These are phyloP conservation scores for Osmanthus fragrans DNA, from an alignment of 257 asterid genomes.

Conservation along the genomic window DNA sequence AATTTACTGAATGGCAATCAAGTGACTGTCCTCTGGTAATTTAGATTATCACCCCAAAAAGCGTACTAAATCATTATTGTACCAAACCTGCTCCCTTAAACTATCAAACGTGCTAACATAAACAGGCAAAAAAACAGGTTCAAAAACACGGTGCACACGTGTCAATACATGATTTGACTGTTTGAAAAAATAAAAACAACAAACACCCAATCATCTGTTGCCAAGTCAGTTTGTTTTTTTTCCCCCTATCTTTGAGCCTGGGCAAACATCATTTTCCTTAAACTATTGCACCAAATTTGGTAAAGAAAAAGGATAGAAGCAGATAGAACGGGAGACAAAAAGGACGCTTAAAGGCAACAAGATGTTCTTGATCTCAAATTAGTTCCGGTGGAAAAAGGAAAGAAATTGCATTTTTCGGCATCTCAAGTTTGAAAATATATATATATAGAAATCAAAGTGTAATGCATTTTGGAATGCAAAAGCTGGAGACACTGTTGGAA, in stretches of 20 bases:
- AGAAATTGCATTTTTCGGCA: background rate
- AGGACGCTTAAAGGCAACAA: slow-evolving; percentile 2
- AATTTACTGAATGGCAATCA: background rate
- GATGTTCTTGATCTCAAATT: background rate
- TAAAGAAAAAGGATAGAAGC: background rate
- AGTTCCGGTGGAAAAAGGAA: background rate
- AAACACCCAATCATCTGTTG: too few species aligned
- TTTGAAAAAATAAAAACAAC: too few species aligned
- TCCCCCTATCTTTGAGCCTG: too few species aligned
- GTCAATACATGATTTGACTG: too few species aligned
- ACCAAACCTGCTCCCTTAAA: background rate
- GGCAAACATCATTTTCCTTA: too few species aligned
- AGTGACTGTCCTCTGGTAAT: background rate
- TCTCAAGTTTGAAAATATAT: background rate
- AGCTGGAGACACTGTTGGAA: background rate
- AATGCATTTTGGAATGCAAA: background rate
- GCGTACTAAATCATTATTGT: background rate
- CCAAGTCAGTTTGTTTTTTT: too few species aligned
- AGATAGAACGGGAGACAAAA: background rate
- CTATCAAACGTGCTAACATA: too few species aligned
- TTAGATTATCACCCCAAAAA: background rate
- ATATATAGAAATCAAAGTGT: background rate
- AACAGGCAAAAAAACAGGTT: too few species aligned
- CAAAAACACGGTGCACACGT: too few species aligned
- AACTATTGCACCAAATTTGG: background rate